Percentiles rank a stretch among this genome's conserved stretches.
Conservation (phyloP, 345 rosid species). For the Hibiscus tridactylites region DNA sequence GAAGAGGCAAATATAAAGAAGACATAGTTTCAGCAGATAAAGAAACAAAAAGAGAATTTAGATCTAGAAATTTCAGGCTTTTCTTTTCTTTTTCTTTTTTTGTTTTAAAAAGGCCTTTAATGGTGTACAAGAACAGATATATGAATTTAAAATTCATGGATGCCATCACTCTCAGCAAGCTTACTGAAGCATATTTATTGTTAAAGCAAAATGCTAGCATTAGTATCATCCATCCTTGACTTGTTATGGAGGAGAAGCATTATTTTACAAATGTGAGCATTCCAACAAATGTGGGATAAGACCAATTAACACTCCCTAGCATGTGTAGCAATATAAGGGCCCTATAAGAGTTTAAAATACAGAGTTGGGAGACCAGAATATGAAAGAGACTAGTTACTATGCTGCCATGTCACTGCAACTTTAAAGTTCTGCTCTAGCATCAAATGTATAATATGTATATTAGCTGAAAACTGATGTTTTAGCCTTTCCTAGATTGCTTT, state of each 20-base stretch:
- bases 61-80: too few species aligned
- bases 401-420: not conserved
- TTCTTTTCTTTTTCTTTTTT: too few species aligned
- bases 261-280: not conserved
- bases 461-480: not conserved
- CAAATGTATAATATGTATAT: not conserved
- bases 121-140: not conserved
- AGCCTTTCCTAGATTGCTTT: not conserved
- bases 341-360: too few species aligned
- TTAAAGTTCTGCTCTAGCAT: not conserved
- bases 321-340: not conserved
- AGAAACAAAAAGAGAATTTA: too few species aligned
- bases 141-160: too few species aligned
- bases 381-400: not conserved
- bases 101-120: too few species aligned
- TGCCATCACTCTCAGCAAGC: too few species aligned
- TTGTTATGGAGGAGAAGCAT: not conserved
- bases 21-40: not conserved
- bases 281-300: not conserved
- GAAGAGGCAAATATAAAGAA: not conserved
- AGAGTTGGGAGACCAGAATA: too few species aligned
- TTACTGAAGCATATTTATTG: not conserved
- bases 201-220: not conserved
- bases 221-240: not conserved
- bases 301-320: not conserved